Percentiles rank a stretch among this genome's conserved stretches.
These are phyloP conservation scores for Amesomyces nigricolor DNA, from an alignment of 2,329 filamentous ascomycete genomes.

Conservation along the genomic window DNA sequence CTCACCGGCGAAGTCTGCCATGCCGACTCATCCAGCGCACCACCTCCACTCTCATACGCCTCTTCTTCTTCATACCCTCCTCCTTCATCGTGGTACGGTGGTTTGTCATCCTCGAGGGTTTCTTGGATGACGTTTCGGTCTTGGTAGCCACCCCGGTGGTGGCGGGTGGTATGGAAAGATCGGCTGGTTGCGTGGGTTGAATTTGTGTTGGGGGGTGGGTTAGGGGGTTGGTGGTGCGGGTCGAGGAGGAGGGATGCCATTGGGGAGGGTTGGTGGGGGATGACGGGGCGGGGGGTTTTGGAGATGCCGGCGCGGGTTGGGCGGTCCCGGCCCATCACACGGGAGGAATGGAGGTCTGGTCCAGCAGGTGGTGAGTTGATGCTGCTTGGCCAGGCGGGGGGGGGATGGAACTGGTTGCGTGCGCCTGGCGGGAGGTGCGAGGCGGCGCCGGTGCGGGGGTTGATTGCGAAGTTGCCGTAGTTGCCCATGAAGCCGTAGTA, in stretches of 20 bases:
- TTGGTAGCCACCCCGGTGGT: slow-evolving; percentile 41
- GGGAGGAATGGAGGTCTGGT: slow-evolving; percentile 50
- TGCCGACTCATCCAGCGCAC: slow-evolving; percentile 51
- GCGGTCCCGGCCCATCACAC: slow-evolving; percentile 40
- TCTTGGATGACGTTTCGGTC: slow-evolving; percentile 53
- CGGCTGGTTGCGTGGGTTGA: slow-evolving; percentile 39
- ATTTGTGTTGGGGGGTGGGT: slow-evolving; percentile 60
- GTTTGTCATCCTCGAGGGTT: slow-evolving; percentile 41
- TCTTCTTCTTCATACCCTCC: slow-evolving; percentile 59
- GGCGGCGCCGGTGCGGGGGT: slow-evolving; percentile 61
- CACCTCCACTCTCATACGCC: slow-evolving; percentile 44
- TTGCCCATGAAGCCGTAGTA: slow-evolving; percentile 94
- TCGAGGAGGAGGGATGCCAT: slow-evolving; percentile 70
- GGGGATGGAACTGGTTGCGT: slow-evolving; percentile 63
- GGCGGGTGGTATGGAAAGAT: slow-evolving; percentile 41
- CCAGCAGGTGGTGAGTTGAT: slow-evolving; percentile 48
- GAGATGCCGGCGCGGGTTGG: slow-evolving; percentile 36
- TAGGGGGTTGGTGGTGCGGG: slow-evolving; percentile 65
- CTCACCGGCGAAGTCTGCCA: slow-evolving; percentile 54
- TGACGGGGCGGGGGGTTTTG: slow-evolving; percentile 39
- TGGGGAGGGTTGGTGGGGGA: slow-evolving; percentile 54
- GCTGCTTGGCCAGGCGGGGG: slow-evolving; percentile 68
- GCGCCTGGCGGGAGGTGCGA: slow-evolving; percentile 52
- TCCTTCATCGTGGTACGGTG: slow-evolving; percentile 23
- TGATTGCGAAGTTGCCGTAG: slow-evolving; percentile 78